Evolutionary conservation across 2,329 filamentous ascomycete species (phyloP), one percentile per base, ranked within the genome.

Genomic region (Microdochium bolleyi): DNA sequence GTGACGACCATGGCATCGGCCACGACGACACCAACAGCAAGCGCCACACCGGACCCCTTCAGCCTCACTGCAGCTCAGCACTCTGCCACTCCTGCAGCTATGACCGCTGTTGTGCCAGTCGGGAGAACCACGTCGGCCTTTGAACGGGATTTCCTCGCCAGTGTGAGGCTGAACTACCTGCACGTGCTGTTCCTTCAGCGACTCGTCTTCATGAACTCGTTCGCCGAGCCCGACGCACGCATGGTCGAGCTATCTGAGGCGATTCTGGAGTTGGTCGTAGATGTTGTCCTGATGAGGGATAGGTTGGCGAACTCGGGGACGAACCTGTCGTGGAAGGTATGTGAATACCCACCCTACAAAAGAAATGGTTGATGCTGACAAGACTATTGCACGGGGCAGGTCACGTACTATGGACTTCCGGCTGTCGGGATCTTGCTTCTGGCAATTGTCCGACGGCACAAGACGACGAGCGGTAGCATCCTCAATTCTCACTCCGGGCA

Each of bases 391-490:
- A n/a, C n/a, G n/a, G n/a, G n/a, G 24, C 30, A 68, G 65, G 59
- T 68, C n/a, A 60, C 57, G 4, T 62, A 63, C 46, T 69, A 67
- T 50, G 66, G 66, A 9, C 55, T 69, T 1, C 59, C 67, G n/a
- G 66, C 67, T 3, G 65, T 66, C 9, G 67, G 67, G 0, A 62
- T 67, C 19, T 58, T 67, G 11, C 61, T 60, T 21, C 57, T 67
- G 22, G 60, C 62, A 1, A 50, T 66, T 3, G 54, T 68, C 3
- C 32, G 38, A 8, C 62, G 62, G 14, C 55, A 49, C 32, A 41
- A 24, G 34, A 19, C 24, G 44, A 24, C 34, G 24, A 46, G 14
- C n/a, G 19, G 9, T 5, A 13, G n/a, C n/a, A n/a, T n/a, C n/a
- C n/a, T n/a, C n/a, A n/a, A n/a, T n/a, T n/a, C n/a, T n/a, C n/a